Evolutionary conservation across 1,284 basidiomycete species (phyloP), one percentile per base, ranked within the genome.

Genomic region (Volvariella surrecta): DNA sequence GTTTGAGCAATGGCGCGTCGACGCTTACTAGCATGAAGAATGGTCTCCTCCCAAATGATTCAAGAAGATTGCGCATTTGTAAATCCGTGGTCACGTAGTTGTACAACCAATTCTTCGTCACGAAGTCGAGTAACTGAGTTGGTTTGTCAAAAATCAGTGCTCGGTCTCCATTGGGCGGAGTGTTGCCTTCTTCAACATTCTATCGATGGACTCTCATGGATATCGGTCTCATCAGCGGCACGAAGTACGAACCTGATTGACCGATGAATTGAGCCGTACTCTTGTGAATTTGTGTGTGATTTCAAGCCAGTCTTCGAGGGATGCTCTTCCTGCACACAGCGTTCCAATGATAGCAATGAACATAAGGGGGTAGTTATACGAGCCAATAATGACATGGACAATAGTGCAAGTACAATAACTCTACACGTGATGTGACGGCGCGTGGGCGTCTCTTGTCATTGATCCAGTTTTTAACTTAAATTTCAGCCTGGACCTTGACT

Each of bases 281-380:
- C 66, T 57, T 13, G 58, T 64, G 52, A 86, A 86, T 2, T 70
- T 73, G 48, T 67, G 73, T 55, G 45, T 56, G 18, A 58, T 57
- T 17, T 80, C 65, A 11, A 98, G 76, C 58, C 88, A 93, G 10
- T 81, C 65, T 42, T 84, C 73, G 11, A 97, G 68, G 0, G 79
- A 76, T 8, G 80, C 72, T 62, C 93, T 96, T 16, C 95, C 95
- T 3, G 91, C 74, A 24, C 68, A 79, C 1, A 79, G 77, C 0
- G 92, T 85, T 11, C 95, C 95, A 30, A 96, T 73, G 45, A 99
- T 76, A 9, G 88, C 82, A 54, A 99, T 81, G 58, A 97, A 81
- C 65, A 70, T 68, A 6, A 48, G 30, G 37, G 40, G 40, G 39
- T 24, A 41, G 38, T 28, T 38, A 43, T 31, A 39, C 24, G 24